Evolutionary conservation across 768 basidiomycete genomes (phyloP).

Genomic region (Jaapia argillacea): DNA sequence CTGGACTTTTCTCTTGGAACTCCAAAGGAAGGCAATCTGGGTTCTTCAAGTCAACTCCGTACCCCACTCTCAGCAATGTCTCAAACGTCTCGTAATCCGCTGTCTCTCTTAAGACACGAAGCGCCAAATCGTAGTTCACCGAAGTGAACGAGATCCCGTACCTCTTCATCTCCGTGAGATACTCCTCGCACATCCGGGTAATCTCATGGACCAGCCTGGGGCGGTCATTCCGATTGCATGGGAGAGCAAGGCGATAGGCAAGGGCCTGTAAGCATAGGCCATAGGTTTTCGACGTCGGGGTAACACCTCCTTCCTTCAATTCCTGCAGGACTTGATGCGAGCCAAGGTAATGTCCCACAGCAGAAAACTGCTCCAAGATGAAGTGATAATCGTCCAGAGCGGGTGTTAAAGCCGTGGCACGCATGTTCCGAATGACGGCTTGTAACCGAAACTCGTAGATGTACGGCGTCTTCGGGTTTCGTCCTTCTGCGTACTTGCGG

Average conservation of each 20-base stretch:
- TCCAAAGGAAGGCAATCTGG: constrained; percentile 61
- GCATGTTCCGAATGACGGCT: constrained; percentile 61
- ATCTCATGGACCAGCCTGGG: constrained; percentile 29
- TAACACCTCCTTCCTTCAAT: constrained; percentile 31
- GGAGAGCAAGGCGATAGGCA: constrained; percentile 55
- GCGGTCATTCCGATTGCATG: constrained; percentile 30
- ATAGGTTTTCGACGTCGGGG: constrained; percentile 47
- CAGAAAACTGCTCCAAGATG: constrained; percentile 65
- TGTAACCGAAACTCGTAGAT: constrained; percentile 59
- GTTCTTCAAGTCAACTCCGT: constrained; percentile 68
- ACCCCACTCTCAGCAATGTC: constrained; percentile 51
- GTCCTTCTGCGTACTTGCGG: no score
- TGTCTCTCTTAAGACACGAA: constrained; percentile 62
- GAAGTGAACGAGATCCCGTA: constrained; percentile 40
- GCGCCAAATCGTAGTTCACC: constrained; percentile 52
- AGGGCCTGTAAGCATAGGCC: constrained; percentile 60
- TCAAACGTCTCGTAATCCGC: constrained; percentile 47
- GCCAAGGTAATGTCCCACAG: constrained; percentile 59
- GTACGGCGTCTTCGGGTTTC: constrained; percentile 31
- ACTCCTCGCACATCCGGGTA: constrained; percentile 33
- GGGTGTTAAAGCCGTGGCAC: constrained; percentile 33
- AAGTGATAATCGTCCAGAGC: constrained; percentile 63
- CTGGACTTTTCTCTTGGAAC: constrained; percentile 20
- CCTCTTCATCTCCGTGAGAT: constrained; percentile 50
- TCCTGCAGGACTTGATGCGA: constrained; percentile 53